Percentiles rank a stretch among this genome's conserved stretches.
Evolutionary conservation across 768 basidiomycete genomes (phyloP).

Genomic region (Suillus sp.): DNA sequence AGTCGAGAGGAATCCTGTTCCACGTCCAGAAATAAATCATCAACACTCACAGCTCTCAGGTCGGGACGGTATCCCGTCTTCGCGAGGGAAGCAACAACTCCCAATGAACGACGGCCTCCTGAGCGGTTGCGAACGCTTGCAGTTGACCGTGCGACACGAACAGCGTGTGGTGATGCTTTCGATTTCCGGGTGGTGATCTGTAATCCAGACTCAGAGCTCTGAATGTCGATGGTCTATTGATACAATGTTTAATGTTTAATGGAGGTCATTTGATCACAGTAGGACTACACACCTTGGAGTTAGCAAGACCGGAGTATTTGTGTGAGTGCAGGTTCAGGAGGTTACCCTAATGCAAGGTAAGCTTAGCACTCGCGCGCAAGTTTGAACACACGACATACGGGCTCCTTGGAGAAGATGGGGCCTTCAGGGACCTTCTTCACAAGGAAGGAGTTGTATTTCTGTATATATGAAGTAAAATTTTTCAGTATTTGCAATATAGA

Average conservation of each 20-base stretch:
- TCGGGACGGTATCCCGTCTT: slow-evolving; percentile 79
- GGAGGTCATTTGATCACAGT: neutral
- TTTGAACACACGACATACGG: slow-evolving; percentile 47
- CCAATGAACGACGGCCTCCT: slow-evolving; percentile 68
- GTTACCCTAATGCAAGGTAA: slow-evolving; percentile 61
- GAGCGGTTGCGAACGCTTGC: slow-evolving; percentile 66
- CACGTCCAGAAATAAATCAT: neutral
- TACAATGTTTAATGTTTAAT: slow-evolving; percentile 5
- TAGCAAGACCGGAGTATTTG: slow-evolving; percentile 90
- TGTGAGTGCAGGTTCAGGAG: slow-evolving; percentile 86
- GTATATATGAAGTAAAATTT: slow-evolving; percentile 13
- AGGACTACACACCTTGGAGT: slow-evolving; percentile 61
- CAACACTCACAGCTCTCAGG: slow-evolving; percentile 67
- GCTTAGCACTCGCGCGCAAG: slow-evolving; percentile 13
- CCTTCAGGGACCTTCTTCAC: slow-evolving; percentile 77
- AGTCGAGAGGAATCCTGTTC: neutral
- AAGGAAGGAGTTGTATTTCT: slow-evolving; percentile 86
- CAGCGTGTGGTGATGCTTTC: slow-evolving; percentile 53
- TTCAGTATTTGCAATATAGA: slow-evolving; percentile 1
- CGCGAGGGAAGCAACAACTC: slow-evolving; percentile 59
- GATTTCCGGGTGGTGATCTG: slow-evolving; percentile 67
- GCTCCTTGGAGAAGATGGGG: slow-evolving; percentile 82
- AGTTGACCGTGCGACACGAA: slow-evolving; percentile 50
- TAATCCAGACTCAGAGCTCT: slow-evolving; percentile 55
- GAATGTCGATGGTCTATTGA: slow-evolving; percentile 64